These are phyloP conservation scores for Candida morakotiae DNA, from an alignment of 805 yeast species.

Conservation along the genomic window DNA sequence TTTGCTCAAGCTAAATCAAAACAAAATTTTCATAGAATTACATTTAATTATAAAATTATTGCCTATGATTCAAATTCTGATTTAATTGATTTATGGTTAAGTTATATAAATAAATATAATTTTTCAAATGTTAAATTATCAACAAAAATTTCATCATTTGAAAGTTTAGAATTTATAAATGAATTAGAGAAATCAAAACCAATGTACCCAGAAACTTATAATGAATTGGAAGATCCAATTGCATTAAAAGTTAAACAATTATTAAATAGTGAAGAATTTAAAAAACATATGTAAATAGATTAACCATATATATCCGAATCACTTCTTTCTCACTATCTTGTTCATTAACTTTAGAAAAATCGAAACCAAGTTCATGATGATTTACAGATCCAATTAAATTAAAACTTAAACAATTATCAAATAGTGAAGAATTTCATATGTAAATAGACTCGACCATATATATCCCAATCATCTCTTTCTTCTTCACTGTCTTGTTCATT, in stretches of 20 bases:
- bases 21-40: conserved; percentile 88
- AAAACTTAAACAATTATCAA: conserved; percentile 67
- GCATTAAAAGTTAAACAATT: conserved; percentile 68
- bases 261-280: conserved; percentile 67
- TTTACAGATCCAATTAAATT: conserved; percentile 48
- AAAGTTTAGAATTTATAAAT: conserved; percentile 23
- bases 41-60: conserved; percentile 67
- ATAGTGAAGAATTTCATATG: conserved; percentile 66
- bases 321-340: conserved; percentile 48
- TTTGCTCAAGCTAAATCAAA: conserved; percentile 92
- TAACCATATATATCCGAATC: too few species aligned
- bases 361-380: conserved; percentile 30
- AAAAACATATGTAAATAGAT: conserved; percentile 45
- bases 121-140: conserved; percentile 80
- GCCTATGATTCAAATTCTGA: conserved; percentile 86
- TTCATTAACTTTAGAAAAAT: conserved; percentile 44
- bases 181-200: conserved; percentile 28
- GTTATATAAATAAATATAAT: conserved; percentile 72
- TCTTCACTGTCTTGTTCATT: conserved; percentile 47
- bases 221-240: conserved; percentile 42
- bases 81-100: conserved; percentile 75
- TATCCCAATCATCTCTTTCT: conserved; percentile 64
- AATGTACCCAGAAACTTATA: conserved; percentile 30
- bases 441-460: conserved; percentile 59
- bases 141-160: conserved; percentile 51